These are phyloP conservation scores for Oryza glumipatula DNA, from an alignment of 176 grass and related monocot species.

Conservation along the genomic window DNA sequence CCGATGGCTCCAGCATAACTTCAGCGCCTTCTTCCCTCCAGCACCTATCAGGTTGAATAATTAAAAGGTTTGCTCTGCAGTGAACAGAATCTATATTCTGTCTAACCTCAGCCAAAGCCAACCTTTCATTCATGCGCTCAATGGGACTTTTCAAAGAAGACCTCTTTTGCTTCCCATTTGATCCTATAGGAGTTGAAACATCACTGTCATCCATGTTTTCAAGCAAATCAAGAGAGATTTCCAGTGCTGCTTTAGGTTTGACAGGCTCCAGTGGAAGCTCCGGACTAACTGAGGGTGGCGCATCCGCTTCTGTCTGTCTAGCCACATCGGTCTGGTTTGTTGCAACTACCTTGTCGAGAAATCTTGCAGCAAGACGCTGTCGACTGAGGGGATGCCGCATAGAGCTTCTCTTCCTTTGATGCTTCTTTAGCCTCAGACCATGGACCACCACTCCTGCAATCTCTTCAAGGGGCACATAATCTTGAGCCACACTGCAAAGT, in stretches of 20 bases:
- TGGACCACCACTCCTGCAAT: constrained; percentile 42
- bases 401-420: constrained; percentile 76
- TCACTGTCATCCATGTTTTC: constrained; percentile 81
- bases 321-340: constrained; percentile 4
- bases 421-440: constrained; percentile 55
- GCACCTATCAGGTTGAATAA: constrained; percentile 68
- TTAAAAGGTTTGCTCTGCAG: constrained; percentile 73
- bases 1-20: constrained; percentile 62
- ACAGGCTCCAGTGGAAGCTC: constrained; percentile 39
- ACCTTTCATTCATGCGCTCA: constrained; percentile 62
- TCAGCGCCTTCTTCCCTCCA: constrained; percentile 85
- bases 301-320: constrained; percentile 10
- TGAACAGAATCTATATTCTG: constrained; percentile 75
- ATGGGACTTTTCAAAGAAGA: constrained; percentile 63
- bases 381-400: constrained; percentile 45
- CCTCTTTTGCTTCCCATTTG: constrained; percentile 59
- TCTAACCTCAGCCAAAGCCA: constrained; percentile 67
- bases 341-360: constrained; percentile 27
- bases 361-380: constrained; percentile 27
- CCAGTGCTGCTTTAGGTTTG: constrained; percentile 51
- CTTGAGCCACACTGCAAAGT: constrained; percentile 8
- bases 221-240: constrained; percentile 69
- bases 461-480: constrained; percentile 43
- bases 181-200: constrained; percentile 67
- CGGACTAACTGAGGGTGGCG: constrained; percentile 2